Base-by-base conservation (phyloP, 2,329 filamentous ascomycete species). In the Paecilomyces dactylethromorphus region DNA sequence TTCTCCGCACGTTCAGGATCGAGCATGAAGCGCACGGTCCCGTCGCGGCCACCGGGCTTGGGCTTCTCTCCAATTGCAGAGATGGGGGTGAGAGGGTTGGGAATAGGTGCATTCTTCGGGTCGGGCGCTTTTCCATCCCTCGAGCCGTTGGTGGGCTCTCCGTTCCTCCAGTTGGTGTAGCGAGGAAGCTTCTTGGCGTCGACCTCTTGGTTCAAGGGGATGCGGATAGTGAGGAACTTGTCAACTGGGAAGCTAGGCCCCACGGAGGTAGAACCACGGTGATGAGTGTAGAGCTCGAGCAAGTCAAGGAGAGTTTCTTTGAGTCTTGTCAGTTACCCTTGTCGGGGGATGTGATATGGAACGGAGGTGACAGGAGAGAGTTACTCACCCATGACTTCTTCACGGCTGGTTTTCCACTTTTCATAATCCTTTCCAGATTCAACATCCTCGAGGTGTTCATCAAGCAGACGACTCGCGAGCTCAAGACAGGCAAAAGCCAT, bases 221-320 rank as follows among this genome's bases (percentile, higher is more conserved):
- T 96, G 70, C 94, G 91, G 65, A 95, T 86, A 63, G 88, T 85
- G 69, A 97, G 90, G 71, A 96, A 93, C 57, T 83, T 83, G 65
- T 93, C 87, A 51, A 93, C 81, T 53, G 88, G 84, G 73, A 91
- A 89, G 54, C 84, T 79, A 15, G 83, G 80, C 6, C 92, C 92
- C 21, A 96, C 80, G 55, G 87, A 85, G 33, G 92, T 96, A 56
- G 82, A 81, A 64, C 85, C 84, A 57, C 86, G 85, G 70, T 95
- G 88, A 69, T 96, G 90, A 0, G 91, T 94, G 74, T 97, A 97
- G 2, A 97, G 83, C 69, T 99, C 93, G 26, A 97, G 82, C 0
- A 97, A 81, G 69, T 97, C 94, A 45, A 97, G 85, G 67, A 96
- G 84, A 0, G 91, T 93, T 80, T 97, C 93, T 77, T 29, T 84